phyloP scores from a whole-genome alignment of 75 land plant genomes.

The Isoetes taiwanensis region DNA sequence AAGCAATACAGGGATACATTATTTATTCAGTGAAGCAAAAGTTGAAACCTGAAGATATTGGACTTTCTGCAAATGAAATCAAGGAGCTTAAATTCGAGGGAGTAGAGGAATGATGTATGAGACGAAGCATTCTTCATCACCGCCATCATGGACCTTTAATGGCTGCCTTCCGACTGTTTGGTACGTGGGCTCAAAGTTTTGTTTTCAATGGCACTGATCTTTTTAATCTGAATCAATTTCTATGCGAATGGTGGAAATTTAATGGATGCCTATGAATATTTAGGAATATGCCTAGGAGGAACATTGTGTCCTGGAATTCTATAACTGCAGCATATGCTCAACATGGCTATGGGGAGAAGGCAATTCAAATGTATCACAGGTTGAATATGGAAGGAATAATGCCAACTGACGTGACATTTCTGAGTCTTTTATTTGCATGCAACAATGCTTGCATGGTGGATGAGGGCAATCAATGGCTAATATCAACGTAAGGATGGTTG shows the following conservation, averaged over 20 bases:
- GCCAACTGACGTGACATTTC: conserved; percentile 14
- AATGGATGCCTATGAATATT: too few relatives aligned
- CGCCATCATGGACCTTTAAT: too few relatives aligned
- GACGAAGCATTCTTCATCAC: too few relatives aligned
- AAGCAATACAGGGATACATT: conserved; percentile 92
- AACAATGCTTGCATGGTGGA: conserved; percentile 2
- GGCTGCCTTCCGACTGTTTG: too few relatives aligned
- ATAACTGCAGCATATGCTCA: conserved; percentile 18
- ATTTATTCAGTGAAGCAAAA: conserved; percentile 83
- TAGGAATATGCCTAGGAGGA: conserved; percentile 1
- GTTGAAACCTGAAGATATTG: conserved; percentile 75
- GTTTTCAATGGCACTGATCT: too few relatives aligned
- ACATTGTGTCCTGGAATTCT: conserved; percentile 13
- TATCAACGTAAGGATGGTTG: too few relatives aligned
- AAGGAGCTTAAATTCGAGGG: conserved; percentile 69
- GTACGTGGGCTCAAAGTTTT: too few relatives aligned
- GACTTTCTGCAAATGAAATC: conserved; percentile 65
- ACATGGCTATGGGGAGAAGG: conserved; percentile 16
- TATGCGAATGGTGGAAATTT: too few relatives aligned
- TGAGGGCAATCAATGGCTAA: too few relatives aligned
- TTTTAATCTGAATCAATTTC: too few relatives aligned
- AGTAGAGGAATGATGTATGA: conserved; percentile 55
- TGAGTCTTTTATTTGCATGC: conserved; percentile 13
- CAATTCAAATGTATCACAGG: conserved; percentile 14
- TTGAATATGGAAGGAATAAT: conserved; percentile 23